A percentile compares a stretch with the other conserved stretches of the same genome.
These are phyloP conservation scores for Daldinia eschscholtzii DNA, from an alignment of 2,329 filamentous ascomycete species.

Conservation along the genomic window DNA sequence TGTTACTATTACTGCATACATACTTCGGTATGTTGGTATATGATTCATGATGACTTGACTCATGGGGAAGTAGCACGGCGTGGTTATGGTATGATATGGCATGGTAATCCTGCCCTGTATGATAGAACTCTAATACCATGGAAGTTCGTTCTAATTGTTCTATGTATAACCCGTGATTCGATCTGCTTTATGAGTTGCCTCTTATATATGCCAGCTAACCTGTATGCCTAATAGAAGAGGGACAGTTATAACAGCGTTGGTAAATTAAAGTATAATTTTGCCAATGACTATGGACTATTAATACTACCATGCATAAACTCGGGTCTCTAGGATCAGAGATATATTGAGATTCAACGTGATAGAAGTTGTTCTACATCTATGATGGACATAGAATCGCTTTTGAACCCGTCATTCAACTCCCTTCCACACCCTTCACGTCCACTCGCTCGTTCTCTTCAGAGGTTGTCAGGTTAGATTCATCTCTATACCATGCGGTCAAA, in stretches of 20 bases:
- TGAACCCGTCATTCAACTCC: too few species aligned
- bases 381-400: too few species aligned
- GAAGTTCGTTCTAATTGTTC: conserved; percentile 16
- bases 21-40: neutral
- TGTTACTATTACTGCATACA: conserved; percentile 1
- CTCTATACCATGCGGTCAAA: neutral
- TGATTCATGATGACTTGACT: conserved; percentile 11
- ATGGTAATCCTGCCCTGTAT: conserved; percentile 10
- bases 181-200: neutral
- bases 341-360: too few species aligned
- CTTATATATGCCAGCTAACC: neutral
- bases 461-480: neutral
- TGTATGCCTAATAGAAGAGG: neutral
- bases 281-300: too few species aligned
- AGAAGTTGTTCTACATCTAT: too few species aligned
- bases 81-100: conserved; percentile 4
- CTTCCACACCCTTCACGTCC: neutral
- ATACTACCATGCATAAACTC: too few species aligned
- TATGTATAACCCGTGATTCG: neutral
- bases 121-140: conserved; percentile 17
- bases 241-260: too few species aligned
- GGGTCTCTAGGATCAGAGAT: too few species aligned
- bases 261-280: too few species aligned
- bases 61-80: conserved; percentile 14
- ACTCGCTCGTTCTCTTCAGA: neutral